Base-by-base conservation (phyloP, 768 basidiomycete genomes). In the Scleroderma citrinum region DNA sequence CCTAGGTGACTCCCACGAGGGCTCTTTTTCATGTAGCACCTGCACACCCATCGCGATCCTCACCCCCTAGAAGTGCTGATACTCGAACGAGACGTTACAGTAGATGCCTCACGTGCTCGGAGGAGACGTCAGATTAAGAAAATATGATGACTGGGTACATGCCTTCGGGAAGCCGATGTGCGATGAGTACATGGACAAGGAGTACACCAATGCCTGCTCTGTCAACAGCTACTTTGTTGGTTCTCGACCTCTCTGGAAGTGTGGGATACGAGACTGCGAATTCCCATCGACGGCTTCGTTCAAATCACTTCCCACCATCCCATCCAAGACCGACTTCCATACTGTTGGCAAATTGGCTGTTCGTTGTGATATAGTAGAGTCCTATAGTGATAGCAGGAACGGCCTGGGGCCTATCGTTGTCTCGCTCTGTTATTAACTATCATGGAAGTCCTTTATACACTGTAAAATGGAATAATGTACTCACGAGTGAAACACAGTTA, bases 231-330 rank as follows among this genome's bases (percentile, higher is more conserved):
- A 40, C 51, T 11, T 38, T 67, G 13, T 67, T 64, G 11, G 62
- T 56, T 16, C 63, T 62, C 12, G 67, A 68, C 19, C 59, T 63
- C 4, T 73, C 72, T 19, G 78, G 71, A 12, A 80, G 76, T 51
- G 76, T 75, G 7, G 77, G 76, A 2, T 85, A 81, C 53, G 66
- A 74, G 24, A 66, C 72, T 2, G 69, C 70, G 4, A 52, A 55
- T 29, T 66, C 75, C 73, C 76, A 1, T 76, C 76, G 7, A 69
- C 65, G 11, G 67, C 71, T 6, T 82, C 81, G 0, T 81, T 77
- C 62, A 71, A 70, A 47, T 82, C 81, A 7, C 63, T 82, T 48
- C 80, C 81, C 1, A 77, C 76, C 4, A 82, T 82, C 52, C 81
- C 81, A 13, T 81, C 78, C 1, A 72, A 76, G 44, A 75, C 71